Evolutionary conservation across 1,139 yeast species (phyloP).

Genomic region (Lodderomyces elongisporus): DNA sequence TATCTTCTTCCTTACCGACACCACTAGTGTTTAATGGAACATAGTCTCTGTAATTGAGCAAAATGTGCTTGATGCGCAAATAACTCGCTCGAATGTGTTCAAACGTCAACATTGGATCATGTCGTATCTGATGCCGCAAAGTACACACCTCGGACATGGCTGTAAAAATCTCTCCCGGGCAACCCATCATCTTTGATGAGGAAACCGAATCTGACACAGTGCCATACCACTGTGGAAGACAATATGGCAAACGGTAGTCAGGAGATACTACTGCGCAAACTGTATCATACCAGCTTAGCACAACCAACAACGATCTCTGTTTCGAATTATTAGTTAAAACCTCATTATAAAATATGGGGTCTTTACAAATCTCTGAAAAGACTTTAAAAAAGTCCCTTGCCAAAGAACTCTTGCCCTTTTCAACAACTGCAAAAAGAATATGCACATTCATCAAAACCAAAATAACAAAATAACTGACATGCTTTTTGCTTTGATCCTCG

Average conservation of each 20-base stretch:
- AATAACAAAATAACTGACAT: slow-evolving; percentile 45
- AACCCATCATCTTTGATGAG: slow-evolving; percentile 50
- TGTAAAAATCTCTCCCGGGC: slow-evolving; percentile 50
- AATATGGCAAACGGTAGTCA: slow-evolving; percentile 48
- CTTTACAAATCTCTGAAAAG: slow-evolving; percentile 46
- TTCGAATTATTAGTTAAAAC: slow-evolving; percentile 36
- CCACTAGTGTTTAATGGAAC: slow-evolving; percentile 29
- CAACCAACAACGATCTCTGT: slow-evolving; percentile 44
- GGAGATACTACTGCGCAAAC: slow-evolving; percentile 51
- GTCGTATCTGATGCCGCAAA: slow-evolving; percentile 29
- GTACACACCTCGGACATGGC: slow-evolving; percentile 40
- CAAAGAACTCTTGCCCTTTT: slow-evolving; percentile 48
- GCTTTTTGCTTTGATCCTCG: slow-evolving; percentile 22
- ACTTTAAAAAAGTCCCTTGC: slow-evolving; percentile 43
- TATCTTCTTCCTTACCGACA: too few species aligned
- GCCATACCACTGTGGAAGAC: slow-evolving; percentile 50
- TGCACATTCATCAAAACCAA: slow-evolving; percentile 48
- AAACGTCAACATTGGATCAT: slow-evolving; percentile 9
- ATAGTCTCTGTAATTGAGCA: slow-evolving; percentile 43
- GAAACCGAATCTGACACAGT: slow-evolving; percentile 34
- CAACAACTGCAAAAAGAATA: slow-evolving; percentile 45
- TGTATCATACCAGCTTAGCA: slow-evolving; percentile 53
- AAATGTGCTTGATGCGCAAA: slow-evolving; percentile 21
- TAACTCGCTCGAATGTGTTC: slow-evolving; percentile 1
- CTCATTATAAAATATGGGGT: slow-evolving; percentile 17